These are phyloP conservation scores for Sungouiella thailandica DNA, from an alignment of 805 yeast species.

Conservation along the genomic window DNA sequence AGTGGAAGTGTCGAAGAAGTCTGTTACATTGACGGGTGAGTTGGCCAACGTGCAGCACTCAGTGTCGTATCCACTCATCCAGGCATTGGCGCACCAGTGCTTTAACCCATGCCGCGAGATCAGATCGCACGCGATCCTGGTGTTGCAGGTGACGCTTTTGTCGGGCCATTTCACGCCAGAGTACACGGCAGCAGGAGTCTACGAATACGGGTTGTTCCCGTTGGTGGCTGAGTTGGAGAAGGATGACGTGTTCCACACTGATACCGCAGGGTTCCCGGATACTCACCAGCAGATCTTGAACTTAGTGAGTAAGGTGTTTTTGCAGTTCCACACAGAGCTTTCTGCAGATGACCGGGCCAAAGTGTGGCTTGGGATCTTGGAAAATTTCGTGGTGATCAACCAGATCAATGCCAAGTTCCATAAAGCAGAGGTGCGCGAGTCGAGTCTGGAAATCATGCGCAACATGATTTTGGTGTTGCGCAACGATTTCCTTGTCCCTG, in stretches of 20 bases:
- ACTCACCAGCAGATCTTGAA: conserved; percentile 67
- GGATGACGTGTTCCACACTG: conserved; percentile 56
- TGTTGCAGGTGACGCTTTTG: conserved; percentile 51
- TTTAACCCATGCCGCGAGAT: conserved; percentile 82
- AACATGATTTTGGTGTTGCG: conserved; percentile 39
- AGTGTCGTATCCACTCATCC: conserved; percentile 57
- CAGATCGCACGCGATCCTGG: conserved; percentile 57
- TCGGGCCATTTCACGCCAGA: conserved; percentile 33
- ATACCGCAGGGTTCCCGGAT: conserved; percentile 54
- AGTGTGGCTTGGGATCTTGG: conserved; percentile 34
- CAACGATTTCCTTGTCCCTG: conserved; percentile 19
- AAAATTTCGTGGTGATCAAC: conserved; percentile 25
- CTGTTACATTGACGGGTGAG: conserved; percentile 56
- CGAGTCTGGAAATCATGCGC: conserved; percentile 34
- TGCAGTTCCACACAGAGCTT: conserved; percentile 28
- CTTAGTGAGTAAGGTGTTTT: conserved; percentile 55
- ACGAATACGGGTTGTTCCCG: conserved; percentile 74
- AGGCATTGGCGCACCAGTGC: conserved; percentile 85
- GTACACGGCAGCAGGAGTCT: conserved; percentile 48
- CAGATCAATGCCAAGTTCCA: conserved; percentile 15
- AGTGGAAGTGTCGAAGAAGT: conserved; percentile 54
- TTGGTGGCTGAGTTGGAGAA: conserved; percentile 60
- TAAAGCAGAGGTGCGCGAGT: conserved; percentile 21
- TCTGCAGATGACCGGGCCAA: conserved; percentile 16
- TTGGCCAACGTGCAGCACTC: conserved; percentile 36